phyloP scores from a whole-genome alignment of 1,139 yeast species.

The Pichia sp. region DNA sequence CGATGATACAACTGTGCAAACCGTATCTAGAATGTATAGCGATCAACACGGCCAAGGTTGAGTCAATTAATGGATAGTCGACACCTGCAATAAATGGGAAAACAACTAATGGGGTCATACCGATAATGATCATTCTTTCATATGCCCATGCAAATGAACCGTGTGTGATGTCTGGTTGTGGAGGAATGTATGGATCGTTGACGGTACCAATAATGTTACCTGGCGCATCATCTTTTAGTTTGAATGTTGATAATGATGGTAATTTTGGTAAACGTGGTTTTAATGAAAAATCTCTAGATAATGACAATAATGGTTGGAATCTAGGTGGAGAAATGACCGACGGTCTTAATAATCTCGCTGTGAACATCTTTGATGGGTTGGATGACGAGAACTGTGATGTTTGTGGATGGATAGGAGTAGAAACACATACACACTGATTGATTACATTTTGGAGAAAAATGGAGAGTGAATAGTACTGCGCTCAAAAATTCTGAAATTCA shows the following conservation, averaged over 20 bases:
- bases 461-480: background rate
- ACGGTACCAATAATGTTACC: slow-evolving; percentile 70
- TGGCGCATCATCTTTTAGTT: slow-evolving; percentile 41
- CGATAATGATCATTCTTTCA: slow-evolving; percentile 58
- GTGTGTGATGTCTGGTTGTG: slow-evolving; percentile 51
- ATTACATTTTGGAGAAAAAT: background rate
- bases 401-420: background rate
- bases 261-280: slow-evolving; percentile 21
- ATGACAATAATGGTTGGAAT: background rate
- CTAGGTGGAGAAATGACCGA: slow-evolving; percentile 3
- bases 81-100: slow-evolving; percentile 62
- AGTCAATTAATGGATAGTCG: slow-evolving; percentile 51
- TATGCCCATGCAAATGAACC: slow-evolving; percentile 77
- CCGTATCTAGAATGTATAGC: slow-evolving; percentile 70
- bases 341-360: slow-evolving; percentile 11
- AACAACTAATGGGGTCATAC: slow-evolving; percentile 62
- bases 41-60: slow-evolving; percentile 52
- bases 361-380: slow-evolving; percentile 5
- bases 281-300: slow-evolving; percentile 14
- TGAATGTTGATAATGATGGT: slow-evolving; percentile 19
- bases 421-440: too few relatives aligned
- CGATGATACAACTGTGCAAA: slow-evolving; percentile 74
- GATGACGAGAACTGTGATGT: too few relatives aligned
- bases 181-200: slow-evolving; percentile 69
- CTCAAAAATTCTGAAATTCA: background rate